Evolutionary conservation across 1,284 basidiomycete species (phyloP).

Genomic region (Sanguinoderma infundibulare): DNA sequence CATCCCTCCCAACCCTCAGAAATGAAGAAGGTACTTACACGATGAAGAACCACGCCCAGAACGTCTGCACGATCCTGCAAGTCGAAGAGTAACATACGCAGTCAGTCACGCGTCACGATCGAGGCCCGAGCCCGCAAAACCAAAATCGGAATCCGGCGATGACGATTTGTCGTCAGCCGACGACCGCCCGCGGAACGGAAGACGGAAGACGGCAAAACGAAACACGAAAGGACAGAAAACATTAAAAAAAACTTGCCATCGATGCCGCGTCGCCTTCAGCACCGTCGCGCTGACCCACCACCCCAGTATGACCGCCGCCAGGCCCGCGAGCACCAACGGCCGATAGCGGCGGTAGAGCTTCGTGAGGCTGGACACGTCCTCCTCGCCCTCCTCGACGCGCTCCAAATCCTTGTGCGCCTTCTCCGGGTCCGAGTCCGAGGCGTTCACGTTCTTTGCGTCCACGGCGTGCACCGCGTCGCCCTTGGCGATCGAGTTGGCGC

Average conservation of each 20-base stretch:
- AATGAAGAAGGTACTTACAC: slow-evolving; percentile 44
- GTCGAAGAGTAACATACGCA: slow-evolving; percentile 10
- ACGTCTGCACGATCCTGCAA: slow-evolving; percentile 73
- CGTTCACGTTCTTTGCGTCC: slow-evolving; percentile 36
- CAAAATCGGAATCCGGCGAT: not conserved
- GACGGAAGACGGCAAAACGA: too few species aligned
- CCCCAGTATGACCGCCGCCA: slow-evolving; percentile 66
- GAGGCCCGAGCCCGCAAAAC: not conserved
- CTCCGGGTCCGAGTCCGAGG: slow-evolving; percentile 32
- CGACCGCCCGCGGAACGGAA: not conserved
- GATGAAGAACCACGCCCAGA: slow-evolving; percentile 83
- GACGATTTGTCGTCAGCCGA: not conserved
- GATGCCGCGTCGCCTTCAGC: slow-evolving; percentile 67
- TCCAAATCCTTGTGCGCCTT: slow-evolving; percentile 25
- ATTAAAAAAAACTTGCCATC: slow-evolving; percentile 60
- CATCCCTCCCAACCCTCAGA: not conserved
- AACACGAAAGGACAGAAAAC: too few species aligned
- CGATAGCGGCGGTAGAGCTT: slow-evolving; percentile 36
- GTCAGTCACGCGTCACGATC: slow-evolving; percentile 24
- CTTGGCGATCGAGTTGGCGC: slow-evolving; percentile 28
- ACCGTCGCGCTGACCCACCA: slow-evolving; percentile 84
- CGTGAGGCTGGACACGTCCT: slow-evolving; percentile 27
- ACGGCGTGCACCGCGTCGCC: slow-evolving; percentile 37
- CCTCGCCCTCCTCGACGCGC: slow-evolving; percentile 28
- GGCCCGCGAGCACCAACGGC: slow-evolving; percentile 50